phyloP scores from a whole-genome alignment of 1,139 yeast species.

The Geotrichum candidum region DNA sequence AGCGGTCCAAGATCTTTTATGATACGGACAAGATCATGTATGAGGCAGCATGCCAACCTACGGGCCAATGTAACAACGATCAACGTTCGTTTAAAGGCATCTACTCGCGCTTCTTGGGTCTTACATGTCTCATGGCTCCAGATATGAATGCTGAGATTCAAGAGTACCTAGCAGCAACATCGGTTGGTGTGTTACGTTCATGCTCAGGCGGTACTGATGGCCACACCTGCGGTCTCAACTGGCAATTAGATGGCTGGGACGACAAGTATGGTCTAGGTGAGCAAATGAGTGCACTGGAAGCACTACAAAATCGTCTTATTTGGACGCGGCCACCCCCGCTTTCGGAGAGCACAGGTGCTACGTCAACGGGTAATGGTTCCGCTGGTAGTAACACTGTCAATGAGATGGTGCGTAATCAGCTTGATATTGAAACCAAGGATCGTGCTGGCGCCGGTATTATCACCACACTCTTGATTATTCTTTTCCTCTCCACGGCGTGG shows the following conservation, averaged over 20 bases:
- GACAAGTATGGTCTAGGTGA: conserved; percentile 81
- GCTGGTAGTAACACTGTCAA: conserved; percentile 29
- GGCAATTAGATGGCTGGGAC: conserved; percentile 70
- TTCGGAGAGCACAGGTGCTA: conserved; percentile 41
- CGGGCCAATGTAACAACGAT: conserved; percentile 66
- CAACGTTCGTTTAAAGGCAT: conserved; percentile 87
- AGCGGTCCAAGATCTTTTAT: conserved; percentile 52
- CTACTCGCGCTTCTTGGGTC: conserved; percentile 66
- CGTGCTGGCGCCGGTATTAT: conserved; percentile 83
- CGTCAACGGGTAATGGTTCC: conserved; percentile 36
- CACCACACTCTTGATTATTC: conserved; percentile 63
- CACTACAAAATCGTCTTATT: conserved; percentile 50
- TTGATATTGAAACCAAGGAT: conserved; percentile 43
- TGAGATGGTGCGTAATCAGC: conserved; percentile 5
- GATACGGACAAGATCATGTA: conserved; percentile 57
- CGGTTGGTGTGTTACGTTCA: conserved; percentile 71
- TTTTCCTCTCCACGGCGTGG: conserved; percentile 57
- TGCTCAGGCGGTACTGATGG: conserved; percentile 86
- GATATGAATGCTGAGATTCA: conserved; percentile 36
- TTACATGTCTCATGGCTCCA: conserved; percentile 31
- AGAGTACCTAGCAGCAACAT: conserved; percentile 52
- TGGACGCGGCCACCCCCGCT: conserved; percentile 32
- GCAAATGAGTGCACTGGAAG: conserved; percentile 83
- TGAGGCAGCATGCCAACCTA: conserved; percentile 75
- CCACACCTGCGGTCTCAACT: conserved; percentile 81